These are phyloP conservation scores for Capronia americana DNA, from an alignment of 2,329 filamentous ascomycete genomes.

Conservation along the genomic window DNA sequence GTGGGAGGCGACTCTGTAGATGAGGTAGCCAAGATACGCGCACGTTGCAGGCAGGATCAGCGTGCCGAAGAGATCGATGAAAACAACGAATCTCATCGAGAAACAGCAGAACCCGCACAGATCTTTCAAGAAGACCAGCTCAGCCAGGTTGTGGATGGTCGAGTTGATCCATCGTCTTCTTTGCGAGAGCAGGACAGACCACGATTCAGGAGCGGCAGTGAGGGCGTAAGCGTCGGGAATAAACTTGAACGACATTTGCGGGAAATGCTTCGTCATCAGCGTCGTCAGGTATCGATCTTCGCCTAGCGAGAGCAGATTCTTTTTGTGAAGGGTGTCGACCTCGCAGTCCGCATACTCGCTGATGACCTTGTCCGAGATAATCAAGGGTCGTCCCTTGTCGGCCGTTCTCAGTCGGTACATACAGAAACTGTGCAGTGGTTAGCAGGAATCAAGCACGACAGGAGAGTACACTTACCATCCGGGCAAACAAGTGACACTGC, in stretches of 20 bases:
- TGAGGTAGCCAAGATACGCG: constrained; percentile 83
- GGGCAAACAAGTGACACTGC: constrained; percentile 96
- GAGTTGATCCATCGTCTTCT: constrained; percentile 99
- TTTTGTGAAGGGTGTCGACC: constrained; percentile 92
- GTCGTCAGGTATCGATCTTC: constrained; percentile 98
- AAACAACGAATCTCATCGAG: constrained; percentile 95
- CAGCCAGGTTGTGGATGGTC: constrained; percentile 93
- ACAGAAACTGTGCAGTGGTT: constrained; percentile 74
- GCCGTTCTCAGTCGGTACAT: constrained; percentile 97
- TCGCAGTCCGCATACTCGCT: constrained; percentile 85
- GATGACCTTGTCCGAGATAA: constrained; percentile 88
- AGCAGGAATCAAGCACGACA: constrained; percentile 41
- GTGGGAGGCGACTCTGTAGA: constrained; percentile 75
- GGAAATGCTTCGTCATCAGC: constrained; percentile 98
- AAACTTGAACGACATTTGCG: constrained; percentile 94
- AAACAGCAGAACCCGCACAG: constrained; percentile 99
- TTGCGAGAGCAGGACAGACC: constrained; percentile 94
- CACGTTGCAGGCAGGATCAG: constrained; percentile 89
- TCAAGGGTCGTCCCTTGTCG: constrained; percentile 91
- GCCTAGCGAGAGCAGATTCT: constrained; percentile 90
- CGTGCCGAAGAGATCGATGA: constrained; percentile 91
- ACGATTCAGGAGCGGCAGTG: constrained; percentile 92
- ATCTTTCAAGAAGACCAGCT: constrained; percentile 87
- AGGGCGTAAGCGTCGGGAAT: constrained; percentile 89
- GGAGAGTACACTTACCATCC: constrained; percentile 77